Percentiles rank a stretch among this genome's conserved stretches.
Evolutionary conservation across 345 rosid species (phyloP).

Genomic region (Aurinia saxatilis): DNA sequence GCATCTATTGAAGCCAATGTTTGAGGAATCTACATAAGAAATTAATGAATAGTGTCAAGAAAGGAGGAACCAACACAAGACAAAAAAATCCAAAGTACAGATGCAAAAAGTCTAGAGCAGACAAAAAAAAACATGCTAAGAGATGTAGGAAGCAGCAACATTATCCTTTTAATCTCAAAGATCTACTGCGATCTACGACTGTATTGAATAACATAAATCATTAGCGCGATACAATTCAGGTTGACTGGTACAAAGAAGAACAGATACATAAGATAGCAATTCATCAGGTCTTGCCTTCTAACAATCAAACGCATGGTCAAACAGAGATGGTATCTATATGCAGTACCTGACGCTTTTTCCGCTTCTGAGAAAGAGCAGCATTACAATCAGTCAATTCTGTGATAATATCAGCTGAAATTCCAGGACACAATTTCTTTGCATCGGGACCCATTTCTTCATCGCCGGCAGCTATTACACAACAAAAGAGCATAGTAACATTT

Average conservation of each 20-base stretch:
- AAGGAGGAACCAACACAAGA: not conserved
- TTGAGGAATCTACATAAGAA: conserved; percentile 52
- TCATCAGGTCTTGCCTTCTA: not conserved
- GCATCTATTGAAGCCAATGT: conserved; percentile 59
- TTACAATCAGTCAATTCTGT: conserved; percentile 81
- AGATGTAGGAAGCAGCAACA: not conserved
- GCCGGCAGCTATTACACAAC: conserved; percentile 35
- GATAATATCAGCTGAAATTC: conserved; percentile 60
- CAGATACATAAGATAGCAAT: not conserved
- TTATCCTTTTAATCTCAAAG: not conserved
- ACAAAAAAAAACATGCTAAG: not conserved
- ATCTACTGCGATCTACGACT: not conserved
- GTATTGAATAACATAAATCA: not conserved
- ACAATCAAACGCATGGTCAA: not conserved
- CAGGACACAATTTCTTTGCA: conserved; percentile 54
- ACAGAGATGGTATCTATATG: conserved; percentile 1
- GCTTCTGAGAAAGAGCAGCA: conserved; percentile 80
- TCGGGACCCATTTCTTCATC: conserved; percentile 44
- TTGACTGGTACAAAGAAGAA: not conserved
- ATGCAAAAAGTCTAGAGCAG: not conserved
- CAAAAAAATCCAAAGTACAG: not conserved
- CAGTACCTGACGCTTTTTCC: conserved; percentile 72
- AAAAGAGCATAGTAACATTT: not conserved
- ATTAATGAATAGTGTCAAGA: not conserved
- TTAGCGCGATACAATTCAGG: not conserved